phyloP scores from a whole-genome alignment of 495 filamentous ascomycete species.

The Lasiosphaeris hirsuta region DNA sequence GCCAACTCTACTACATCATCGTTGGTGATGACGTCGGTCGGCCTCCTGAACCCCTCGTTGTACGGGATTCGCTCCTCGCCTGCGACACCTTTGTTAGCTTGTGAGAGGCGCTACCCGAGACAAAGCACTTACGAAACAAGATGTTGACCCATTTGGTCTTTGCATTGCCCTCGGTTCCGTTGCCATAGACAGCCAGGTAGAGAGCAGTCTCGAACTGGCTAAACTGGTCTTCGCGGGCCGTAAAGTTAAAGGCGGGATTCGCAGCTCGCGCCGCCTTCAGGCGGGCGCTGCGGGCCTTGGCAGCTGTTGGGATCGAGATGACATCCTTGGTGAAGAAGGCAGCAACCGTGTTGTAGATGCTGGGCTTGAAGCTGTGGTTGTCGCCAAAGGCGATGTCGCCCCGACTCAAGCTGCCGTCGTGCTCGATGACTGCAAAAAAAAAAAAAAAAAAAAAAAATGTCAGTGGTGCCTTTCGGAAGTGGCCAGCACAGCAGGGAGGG shows the following conservation, averaged over 20 bases:
- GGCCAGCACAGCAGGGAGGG: not conserved
- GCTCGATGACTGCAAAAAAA: not conserved
- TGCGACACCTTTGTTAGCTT: not conserved
- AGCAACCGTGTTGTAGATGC: constrained; percentile 13
- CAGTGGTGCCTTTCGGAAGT: not conserved
- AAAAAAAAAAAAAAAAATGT: too few relatives aligned
- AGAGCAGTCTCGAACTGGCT: constrained; percentile 25
- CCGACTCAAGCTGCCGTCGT: constrained; percentile 39
- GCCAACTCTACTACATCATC: constrained; percentile 12
- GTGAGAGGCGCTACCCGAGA: too few relatives aligned
- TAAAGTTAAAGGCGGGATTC: constrained; percentile 27
- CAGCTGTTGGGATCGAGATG: constrained; percentile 20
- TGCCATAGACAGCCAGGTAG: constrained; percentile 23
- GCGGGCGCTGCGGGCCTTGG: constrained; percentile 14
- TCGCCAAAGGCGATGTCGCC: constrained; percentile 39
- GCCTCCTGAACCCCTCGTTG: constrained; percentile 12
- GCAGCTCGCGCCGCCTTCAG: constrained; percentile 9
- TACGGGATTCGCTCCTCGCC: constrained; percentile 16
- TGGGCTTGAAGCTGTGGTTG: constrained; percentile 19
- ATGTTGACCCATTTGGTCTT: constrained; percentile 18
- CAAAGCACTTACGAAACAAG: constrained; percentile 23
- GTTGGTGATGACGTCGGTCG: constrained; percentile 11
- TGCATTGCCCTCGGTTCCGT: constrained; percentile 12
- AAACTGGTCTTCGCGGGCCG: constrained; percentile 5
- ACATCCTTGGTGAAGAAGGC: constrained; percentile 3